Percentiles rank a stretch among this genome's conserved stretches.
These are phyloP conservation scores for Mucor racemosus DNA, from an alignment of 371 early-diverging fungal species.

Conservation along the genomic window DNA sequence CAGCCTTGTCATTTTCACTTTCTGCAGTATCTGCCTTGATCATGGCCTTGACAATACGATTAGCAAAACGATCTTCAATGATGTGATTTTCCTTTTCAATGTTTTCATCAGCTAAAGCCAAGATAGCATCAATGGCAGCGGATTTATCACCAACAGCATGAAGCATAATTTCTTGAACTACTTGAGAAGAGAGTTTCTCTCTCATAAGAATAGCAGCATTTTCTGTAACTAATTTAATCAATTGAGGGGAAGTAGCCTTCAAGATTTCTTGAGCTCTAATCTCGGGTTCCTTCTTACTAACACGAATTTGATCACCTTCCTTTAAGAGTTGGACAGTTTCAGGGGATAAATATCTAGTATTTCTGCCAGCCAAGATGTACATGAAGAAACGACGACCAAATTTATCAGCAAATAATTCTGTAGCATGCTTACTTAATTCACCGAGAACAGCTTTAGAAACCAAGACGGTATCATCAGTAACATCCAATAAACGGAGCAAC, in stretches of 20 bases:
- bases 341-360: conserved; percentile 70
- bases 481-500: conserved; percentile 82
- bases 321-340: conserved; percentile 67
- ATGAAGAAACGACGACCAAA: conserved; percentile 77
- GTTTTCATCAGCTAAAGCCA: conserved; percentile 50
- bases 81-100: conserved; percentile 61
- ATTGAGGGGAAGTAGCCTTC: conserved; percentile 56
- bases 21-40: conserved; percentile 63
- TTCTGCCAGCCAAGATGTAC: conserved; percentile 76
- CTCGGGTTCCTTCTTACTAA: conserved; percentile 76
- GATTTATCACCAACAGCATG: conserved; percentile 64
- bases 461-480: conserved; percentile 94
- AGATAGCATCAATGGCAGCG: conserved; percentile 54
- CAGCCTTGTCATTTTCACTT: conserved; percentile 53
- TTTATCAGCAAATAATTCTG: conserved; percentile 68
- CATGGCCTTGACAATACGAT: conserved; percentile 64
- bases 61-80: conserved; percentile 60
- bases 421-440: conserved; percentile 63
- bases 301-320: conserved; percentile 67
- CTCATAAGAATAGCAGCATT: conserved; percentile 58
- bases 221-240: conserved; percentile 64
- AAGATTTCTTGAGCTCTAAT: conserved; percentile 69
- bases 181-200: conserved; percentile 72
- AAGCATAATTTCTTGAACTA: conserved; percentile 72
- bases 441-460: conserved; percentile 76